phyloP scores from a whole-genome alignment of 108 stramenopile species.

The Nitzschia palea region DNA sequence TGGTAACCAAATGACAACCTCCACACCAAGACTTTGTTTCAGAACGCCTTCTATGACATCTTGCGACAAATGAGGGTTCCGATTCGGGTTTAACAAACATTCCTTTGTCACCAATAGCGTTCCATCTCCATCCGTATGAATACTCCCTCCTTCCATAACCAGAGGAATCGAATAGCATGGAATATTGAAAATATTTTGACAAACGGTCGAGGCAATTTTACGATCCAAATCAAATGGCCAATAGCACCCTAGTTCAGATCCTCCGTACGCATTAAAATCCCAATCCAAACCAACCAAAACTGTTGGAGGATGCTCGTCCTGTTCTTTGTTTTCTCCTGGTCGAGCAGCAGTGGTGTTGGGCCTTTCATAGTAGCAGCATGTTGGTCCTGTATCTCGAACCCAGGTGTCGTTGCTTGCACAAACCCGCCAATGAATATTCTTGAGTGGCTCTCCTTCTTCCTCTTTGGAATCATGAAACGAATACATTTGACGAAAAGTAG shows the following conservation, averaged over 20 bases:
- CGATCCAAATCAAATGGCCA: constrained; percentile 58
- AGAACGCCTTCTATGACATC: constrained; percentile 49
- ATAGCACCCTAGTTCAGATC: constrained; percentile 55
- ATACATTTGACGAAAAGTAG: too few relatives aligned
- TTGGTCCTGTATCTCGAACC: constrained; percentile 76
- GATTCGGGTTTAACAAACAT: constrained; percentile 65
- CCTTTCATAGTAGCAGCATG: constrained; percentile 39
- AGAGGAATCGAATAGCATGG: constrained; percentile 28
- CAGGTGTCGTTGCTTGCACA: constrained; percentile 71
- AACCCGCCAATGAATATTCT: constrained; percentile 1
- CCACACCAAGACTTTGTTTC: constrained; percentile 37
- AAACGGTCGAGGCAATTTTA: constrained; percentile 43
- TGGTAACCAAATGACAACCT: constrained; percentile 69
- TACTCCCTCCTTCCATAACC: constrained; percentile 66
- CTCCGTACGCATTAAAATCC: constrained; percentile 81
- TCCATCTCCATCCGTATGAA: constrained; percentile 82
- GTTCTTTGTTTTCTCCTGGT: not conserved
- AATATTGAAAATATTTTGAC: constrained; percentile 13
- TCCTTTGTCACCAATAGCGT: constrained; percentile 75
- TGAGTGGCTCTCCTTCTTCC: not conserved
- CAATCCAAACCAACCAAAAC: constrained; percentile 56
- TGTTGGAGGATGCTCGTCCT: constrained; percentile 10
- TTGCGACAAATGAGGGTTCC: constrained; percentile 59
- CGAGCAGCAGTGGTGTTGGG: not conserved
- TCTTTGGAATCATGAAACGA: too few relatives aligned